Percentiles rank a stretch among this genome's conserved stretches.
These are phyloP conservation scores for Lachnellula arida DNA, from an alignment of 2,329 filamentous ascomycete genomes.

Conservation along the genomic window DNA sequence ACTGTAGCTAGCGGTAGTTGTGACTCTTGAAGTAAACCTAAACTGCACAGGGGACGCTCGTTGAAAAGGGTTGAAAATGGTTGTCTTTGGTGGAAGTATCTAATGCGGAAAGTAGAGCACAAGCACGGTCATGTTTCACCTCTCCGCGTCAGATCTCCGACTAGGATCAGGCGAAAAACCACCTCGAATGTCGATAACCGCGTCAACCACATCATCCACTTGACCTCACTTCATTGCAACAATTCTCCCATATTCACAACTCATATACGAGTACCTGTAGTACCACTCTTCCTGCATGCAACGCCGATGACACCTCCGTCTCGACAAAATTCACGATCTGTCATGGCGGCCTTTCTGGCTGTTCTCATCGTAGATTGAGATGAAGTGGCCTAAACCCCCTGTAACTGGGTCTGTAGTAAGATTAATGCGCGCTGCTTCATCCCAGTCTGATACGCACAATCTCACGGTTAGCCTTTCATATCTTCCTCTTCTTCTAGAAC, in stretches of 20 bases:
- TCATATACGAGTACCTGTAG: no score
- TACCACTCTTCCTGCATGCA: not conserved
- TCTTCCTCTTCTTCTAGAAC: slow-evolving; percentile 18
- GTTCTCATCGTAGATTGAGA: no score
- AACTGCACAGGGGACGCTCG: no score
- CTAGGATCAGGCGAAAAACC: not conserved
- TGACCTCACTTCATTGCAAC: not conserved
- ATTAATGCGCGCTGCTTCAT: slow-evolving; percentile 19
- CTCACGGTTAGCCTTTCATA: slow-evolving; percentile 1
- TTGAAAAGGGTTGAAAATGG: no score
- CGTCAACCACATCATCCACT: not conserved
- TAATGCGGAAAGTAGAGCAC: slow-evolving; percentile 1
- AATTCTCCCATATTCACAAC: not conserved
- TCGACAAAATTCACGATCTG: not conserved
- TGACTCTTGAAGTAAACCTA: not conserved
- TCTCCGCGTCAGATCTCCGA: slow-evolving; percentile 8
- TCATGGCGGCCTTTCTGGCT: slow-evolving; percentile 14
- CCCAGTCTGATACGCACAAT: slow-evolving; percentile 15
- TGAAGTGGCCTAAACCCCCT: slow-evolving; percentile 13
- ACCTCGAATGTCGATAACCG: not conserved
- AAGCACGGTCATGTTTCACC: slow-evolving; percentile 9
- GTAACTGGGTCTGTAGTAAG: slow-evolving; percentile 18
- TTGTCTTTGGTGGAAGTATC: no score
- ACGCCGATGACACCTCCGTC: not conserved
- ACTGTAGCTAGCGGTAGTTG: no score